Evolutionary conservation across 495 filamentous ascomycete species (phyloP).

Genomic region (Lasiosphaeris hirsuta): DNA sequence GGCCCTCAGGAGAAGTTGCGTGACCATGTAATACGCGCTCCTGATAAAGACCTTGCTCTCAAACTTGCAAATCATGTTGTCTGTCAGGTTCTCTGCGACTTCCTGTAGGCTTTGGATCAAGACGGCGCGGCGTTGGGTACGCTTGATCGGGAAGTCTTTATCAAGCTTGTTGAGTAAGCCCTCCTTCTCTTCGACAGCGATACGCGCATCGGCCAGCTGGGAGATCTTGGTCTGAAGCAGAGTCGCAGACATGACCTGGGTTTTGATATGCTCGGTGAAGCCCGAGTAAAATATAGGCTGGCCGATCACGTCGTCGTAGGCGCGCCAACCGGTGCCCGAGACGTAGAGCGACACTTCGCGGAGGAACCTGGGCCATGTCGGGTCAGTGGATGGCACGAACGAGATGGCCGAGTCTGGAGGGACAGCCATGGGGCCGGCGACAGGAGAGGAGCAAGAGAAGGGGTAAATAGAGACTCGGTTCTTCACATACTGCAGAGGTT

Average conservation of each 20-base stretch:
- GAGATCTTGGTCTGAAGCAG: slow-evolving; percentile 70
- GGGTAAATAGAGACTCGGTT: not conserved
- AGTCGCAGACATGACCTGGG: slow-evolving; percentile 65
- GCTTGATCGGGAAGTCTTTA: slow-evolving; percentile 53
- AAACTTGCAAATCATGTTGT: slow-evolving; percentile 98
- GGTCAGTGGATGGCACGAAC: slow-evolving; percentile 20
- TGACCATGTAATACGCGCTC: slow-evolving; percentile 82
- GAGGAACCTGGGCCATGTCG: slow-evolving; percentile 63
- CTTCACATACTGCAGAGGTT: slow-evolving; percentile 48
- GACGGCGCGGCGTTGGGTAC: slow-evolving; percentile 59
- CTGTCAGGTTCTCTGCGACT: slow-evolving; percentile 78
- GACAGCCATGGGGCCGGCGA: slow-evolving; percentile 1
- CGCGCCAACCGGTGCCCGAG: slow-evolving; percentile 87
- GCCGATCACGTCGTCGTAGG: slow-evolving; percentile 85
- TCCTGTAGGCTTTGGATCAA: slow-evolving; percentile 56
- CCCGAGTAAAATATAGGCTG: slow-evolving; percentile 92
- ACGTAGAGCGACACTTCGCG: slow-evolving; percentile 89
- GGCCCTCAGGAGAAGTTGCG: slow-evolving; percentile 83
- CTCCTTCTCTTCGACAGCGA: slow-evolving; percentile 71
- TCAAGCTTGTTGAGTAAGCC: slow-evolving; percentile 59
- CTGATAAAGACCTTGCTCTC: slow-evolving; percentile 92
- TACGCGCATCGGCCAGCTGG: slow-evolving; percentile 69
- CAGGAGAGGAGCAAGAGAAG: not conserved
- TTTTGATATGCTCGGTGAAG: slow-evolving; percentile 87
- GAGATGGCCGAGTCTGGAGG: slow-evolving; percentile 17